Evolutionary conservation across 129 eudicot genomes (phyloP), one percentile per base, ranked within the genome.

Genomic region (Silybum marianum): DNA sequence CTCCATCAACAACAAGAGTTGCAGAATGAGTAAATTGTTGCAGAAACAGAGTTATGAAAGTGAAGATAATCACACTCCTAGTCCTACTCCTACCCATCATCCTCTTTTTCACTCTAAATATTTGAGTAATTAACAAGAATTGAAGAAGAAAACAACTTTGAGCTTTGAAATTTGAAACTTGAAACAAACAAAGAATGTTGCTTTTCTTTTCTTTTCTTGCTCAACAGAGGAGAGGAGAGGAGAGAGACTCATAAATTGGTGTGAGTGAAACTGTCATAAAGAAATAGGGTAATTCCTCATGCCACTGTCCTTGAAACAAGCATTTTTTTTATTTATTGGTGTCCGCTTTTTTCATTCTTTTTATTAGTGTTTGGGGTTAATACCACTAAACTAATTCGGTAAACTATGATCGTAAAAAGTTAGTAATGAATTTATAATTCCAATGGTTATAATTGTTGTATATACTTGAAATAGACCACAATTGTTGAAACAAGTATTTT

Each of bases 1-100:
- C 92, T 30, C 97, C 98, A 88, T 94, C 98, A 21, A 91, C 92
- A 36, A 94, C 92, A 44, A 92, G 83, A 7, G 97, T 89, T 78
- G 93, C 81, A 85, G 91, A 83, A 12, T 83, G 38, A 63, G 87
- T 80, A 58, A 77, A 78, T 23, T 83, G 73, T 48, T 81, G 90
- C 72, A 82, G 65, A 1, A 72, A 69, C 11, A 87, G 76, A 73
- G 84, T 68, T 18, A 86, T 38, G 54, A 85, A 78, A 77, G 73
- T 75, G 51, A 85, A 75, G 54, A 91, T 14, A 60, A 78, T 63
- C 80, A 76, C 72, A 51, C 23, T 28, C 62, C 6, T 69, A 28
- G 19, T 10, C 7, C 69, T 82, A 44, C 74, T 54, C 7, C 77
- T 82, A 32, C 36, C 86, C 86, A 78, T 72, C 6, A 39, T 66